Base-by-base conservation (phyloP, 305 asterid species). In the Stenogyne calaminthoides region DNA sequence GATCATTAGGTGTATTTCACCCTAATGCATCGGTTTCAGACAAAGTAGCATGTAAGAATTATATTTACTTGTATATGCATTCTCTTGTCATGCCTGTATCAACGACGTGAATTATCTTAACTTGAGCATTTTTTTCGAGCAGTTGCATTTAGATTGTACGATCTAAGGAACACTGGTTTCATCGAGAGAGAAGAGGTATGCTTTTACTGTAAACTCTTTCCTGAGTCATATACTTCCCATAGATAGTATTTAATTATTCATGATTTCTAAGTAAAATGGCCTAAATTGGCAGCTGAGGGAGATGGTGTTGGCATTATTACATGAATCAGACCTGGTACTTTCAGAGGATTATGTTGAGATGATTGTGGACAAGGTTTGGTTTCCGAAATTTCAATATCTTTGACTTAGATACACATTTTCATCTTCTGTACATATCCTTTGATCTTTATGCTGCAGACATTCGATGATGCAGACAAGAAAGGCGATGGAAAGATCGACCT, bases 271-370 rank as follows among this genome's bases (percentile, higher is more conserved):
- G 42, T 37, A 12, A 5, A 57, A 4, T 9, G 42, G 76, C 61
- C 57, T 61, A 29, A 70, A 61, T 62, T 66, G 76, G 66, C 91
- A 93, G 97, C 83, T 94, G 79, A 80, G 85, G 63, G 95, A 87
- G 86, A 94, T 94, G 99, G 99, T 94, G 16, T 66, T 91, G 84
- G 96, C 99, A 7, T 81, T 92, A 27, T 62, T 94, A 60, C 87
- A 85, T 0, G 99, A 91, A 76, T 94, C 98, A 0, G 97, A 94
- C 9, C 86, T 94, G 20, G 78, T 39, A 11, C 96, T 94, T 54
- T 86, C 99, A 0, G 96, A 90, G 51, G 98, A 94, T 27, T 78
- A 80, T 1, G 81, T 94, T 2, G 98, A 88, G 81, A 54, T 66
- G 76, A 94, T 92, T 4, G 97, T 91, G 60, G 88, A 88, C 78